Conservation (phyloP, 192 early-diverging fungal genomes). For the Tieghemiomyces parasiticus region DNA sequence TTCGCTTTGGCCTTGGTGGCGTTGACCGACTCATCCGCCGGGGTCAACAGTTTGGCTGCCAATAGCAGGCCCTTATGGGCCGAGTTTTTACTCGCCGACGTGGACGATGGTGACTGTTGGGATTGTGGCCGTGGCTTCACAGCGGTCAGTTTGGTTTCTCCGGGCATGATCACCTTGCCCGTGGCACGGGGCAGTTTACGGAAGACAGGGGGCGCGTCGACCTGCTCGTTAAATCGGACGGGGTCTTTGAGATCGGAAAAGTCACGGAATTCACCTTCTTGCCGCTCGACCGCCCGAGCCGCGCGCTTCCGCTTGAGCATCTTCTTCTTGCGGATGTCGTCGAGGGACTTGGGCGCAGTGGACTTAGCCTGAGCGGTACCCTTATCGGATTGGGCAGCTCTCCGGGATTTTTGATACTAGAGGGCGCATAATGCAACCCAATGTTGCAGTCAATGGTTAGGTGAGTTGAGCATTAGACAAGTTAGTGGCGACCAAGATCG, state of each 20-base stretch:
- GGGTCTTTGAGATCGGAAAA: constrained; percentile 36
- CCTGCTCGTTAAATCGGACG: constrained; percentile 37
- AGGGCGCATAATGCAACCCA: too few relatives aligned
- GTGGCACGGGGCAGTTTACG: constrained; percentile 23
- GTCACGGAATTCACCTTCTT: constrained; percentile 14
- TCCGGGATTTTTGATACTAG: too few relatives aligned
- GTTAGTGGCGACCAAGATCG: too few relatives aligned
- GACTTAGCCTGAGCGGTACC: too few relatives aligned
- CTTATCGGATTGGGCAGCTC: too few relatives aligned
- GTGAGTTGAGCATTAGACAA: too few relatives aligned
- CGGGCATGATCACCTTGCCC: constrained; percentile 28
- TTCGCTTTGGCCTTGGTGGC: constrained; percentile 24
- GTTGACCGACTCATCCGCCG: constrained; percentile 20
- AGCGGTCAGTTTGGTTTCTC: constrained; percentile 9
- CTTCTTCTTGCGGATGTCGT: too few relatives aligned
- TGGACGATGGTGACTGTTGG: neutral
- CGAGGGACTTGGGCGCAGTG: too few relatives aligned
- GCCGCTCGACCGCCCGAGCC: too few relatives aligned
- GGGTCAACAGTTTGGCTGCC: neutral
- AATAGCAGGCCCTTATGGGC: constrained; percentile 4
- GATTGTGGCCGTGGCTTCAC: neutral
- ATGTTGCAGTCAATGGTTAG: too few relatives aligned
- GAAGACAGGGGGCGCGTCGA: constrained; percentile 33
- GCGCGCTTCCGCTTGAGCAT: too few relatives aligned
- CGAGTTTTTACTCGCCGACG: neutral